phyloP scores from a whole-genome alignment of 768 basidiomycete species.

The Gyrodon lividus region DNA sequence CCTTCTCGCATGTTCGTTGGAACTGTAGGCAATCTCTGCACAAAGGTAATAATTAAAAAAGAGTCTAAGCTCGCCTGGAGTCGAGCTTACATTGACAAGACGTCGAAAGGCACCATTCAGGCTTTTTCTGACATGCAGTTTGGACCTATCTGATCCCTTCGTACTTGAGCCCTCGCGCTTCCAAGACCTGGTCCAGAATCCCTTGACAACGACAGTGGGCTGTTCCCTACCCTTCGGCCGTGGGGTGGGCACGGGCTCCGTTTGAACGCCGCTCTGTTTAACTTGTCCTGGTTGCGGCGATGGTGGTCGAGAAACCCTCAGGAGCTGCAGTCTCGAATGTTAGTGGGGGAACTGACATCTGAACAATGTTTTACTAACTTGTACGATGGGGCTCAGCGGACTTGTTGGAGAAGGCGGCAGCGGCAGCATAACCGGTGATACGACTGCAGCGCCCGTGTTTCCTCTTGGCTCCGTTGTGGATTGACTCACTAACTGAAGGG shows the following conservation, averaged over 20 bases:
- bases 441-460: neutral
- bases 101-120: slow-evolving; percentile 13
- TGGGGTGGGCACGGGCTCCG: neutral
- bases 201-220: slow-evolving; percentile 1
- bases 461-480: slow-evolving; percentile 1
- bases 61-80: too few relatives aligned
- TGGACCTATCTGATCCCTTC: neutral
- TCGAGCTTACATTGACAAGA: slow-evolving; percentile 15
- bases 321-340: slow-evolving; percentile 11
- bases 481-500: slow-evolving; percentile 11
- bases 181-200: slow-evolving; percentile 12
- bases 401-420: slow-evolving; percentile 23
- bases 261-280: slow-evolving; percentile 6
- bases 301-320: slow-evolving; percentile 7
- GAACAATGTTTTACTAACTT: slow-evolving; percentile 7
- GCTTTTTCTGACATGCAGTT: neutral
- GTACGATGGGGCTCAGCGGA: slow-evolving; percentile 15
- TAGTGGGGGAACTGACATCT: neutral
- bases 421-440: slow-evolving; percentile 21
- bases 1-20: neutral
- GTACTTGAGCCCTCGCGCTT: neutral
- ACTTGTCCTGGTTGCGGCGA: neutral
- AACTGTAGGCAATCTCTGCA: slow-evolving; percentile 9
- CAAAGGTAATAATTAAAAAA: slow-evolving; percentile 1
- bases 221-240: neutral